Percentiles rank a stretch among this genome's conserved stretches.
Conservation (phyloP, 78 protist genomes). For the Pigoraptor vietnamica region DNA sequence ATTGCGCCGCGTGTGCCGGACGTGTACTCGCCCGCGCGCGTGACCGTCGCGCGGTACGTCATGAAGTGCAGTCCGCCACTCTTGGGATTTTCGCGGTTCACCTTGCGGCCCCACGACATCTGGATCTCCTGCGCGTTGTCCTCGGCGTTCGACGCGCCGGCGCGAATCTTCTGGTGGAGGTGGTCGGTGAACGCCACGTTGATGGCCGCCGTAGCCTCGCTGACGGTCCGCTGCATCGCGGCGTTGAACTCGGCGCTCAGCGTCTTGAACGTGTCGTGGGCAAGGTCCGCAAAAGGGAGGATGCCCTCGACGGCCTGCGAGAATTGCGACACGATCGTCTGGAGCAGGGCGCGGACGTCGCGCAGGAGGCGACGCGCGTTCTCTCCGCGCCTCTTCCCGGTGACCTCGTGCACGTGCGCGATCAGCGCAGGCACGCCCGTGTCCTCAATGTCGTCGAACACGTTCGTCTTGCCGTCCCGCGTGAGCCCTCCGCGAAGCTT, state of each 20-base stretch:
- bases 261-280: neutral
- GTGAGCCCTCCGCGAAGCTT: neutral
- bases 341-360: neutral
- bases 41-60: neutral
- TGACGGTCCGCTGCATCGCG: neutral
- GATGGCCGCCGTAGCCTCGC: neutral
- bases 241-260: neutral
- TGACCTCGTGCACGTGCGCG: neutral
- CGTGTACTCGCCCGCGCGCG: neutral
- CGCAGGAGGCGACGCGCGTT: neutral
- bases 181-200: neutral
- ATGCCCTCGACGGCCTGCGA: neutral
- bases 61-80: neutral
- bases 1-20: neutral
- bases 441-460: neutral
- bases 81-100: neutral
- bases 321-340: neutral
- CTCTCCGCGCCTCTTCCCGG: neutral
- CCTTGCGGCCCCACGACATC: neutral
- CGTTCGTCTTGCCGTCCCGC: neutral
- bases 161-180: neutral
- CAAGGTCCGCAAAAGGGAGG: neutral
- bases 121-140: neutral
- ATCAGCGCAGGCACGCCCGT: neutral
- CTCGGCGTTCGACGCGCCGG: neutral